Evolutionary conservation across 2,329 filamentous ascomycete species (phyloP).

Genomic region (Colletotrichum filicis): DNA sequence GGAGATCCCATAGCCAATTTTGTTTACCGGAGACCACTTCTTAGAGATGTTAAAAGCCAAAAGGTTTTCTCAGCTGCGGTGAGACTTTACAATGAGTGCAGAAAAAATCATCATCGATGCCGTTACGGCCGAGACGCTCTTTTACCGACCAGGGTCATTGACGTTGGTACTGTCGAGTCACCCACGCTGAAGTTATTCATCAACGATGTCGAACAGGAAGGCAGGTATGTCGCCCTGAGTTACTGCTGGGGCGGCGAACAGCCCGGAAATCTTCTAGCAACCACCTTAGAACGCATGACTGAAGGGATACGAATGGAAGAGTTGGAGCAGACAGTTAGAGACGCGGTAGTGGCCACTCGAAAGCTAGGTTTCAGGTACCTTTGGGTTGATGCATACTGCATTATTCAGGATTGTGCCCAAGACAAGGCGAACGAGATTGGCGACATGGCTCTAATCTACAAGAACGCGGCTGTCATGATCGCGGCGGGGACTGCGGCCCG

Average conservation of each 20-base stretch:
- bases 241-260: conserved; percentile 36
- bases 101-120: neutral
- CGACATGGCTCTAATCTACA: conserved; percentile 31
- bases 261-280: neutral
- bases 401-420: conserved; percentile 33
- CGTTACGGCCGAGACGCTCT: conserved; percentile 5
- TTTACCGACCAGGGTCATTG: conserved; percentile 22
- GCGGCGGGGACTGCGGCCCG: neutral
- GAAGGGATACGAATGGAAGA: neutral
- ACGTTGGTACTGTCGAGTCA: neutral
- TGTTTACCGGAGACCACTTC: conserved; percentile 6
- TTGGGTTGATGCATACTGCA: conserved; percentile 37
- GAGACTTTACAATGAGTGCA: neutral
- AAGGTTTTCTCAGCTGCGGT: neutral
- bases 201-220: conserved; percentile 3
- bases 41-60: conserved; percentile 11
- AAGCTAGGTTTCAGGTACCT: conserved; percentile 32
- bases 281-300: neutral
- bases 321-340: conserved; percentile 21
- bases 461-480: conserved; percentile 24
- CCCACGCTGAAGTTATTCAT: conserved; percentile 3
- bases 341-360: conserved; percentile 26
- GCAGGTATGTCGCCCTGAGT: conserved; percentile 36
- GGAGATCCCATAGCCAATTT: neutral
- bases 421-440: conserved; percentile 31